Evolutionary conservation across 164 flowering plant species (phyloP).

Genomic region (Vitis riparia): DNA sequence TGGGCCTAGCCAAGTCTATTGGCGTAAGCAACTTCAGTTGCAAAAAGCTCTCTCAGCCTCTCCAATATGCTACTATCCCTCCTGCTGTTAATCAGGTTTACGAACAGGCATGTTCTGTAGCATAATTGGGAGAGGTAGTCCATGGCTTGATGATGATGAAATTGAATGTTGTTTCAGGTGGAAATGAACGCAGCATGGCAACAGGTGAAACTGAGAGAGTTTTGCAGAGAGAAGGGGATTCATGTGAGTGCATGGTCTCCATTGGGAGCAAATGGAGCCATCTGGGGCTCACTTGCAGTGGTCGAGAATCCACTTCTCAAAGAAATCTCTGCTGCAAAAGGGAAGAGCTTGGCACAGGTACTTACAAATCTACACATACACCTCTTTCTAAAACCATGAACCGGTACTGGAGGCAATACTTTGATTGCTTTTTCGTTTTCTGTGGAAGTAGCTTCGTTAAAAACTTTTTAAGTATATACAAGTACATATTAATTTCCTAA

Average conservation of each 20-base stretch:
- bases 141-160: no score
- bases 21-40: constrained; percentile 30
- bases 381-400: no score
- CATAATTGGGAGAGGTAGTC: no score
- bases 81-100: constrained; percentile 34
- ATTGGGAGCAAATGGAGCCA: constrained; percentile 22
- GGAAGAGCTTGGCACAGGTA: constrained; percentile 30
- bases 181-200: constrained; percentile 34
- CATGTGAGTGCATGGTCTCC: constrained; percentile 28
- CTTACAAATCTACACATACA: no score
- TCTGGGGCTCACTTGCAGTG: constrained; percentile 23
- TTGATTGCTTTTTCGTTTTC: no score
- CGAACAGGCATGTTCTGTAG: no score
- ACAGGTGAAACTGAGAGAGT: constrained; percentile 25
- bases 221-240: constrained; percentile 25
- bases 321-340: constrained; percentile 19
- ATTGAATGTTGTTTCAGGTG: constrained; percentile 16
- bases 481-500: no score
- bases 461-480: no score
- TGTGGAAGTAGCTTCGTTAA: no score
- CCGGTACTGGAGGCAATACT: no score
- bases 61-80: constrained; percentile 18
- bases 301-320: constrained; percentile 21
- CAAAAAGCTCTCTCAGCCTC: constrained; percentile 14
- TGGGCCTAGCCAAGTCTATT: constrained; percentile 29